phyloP scores from a whole-genome alignment of 257 asterid genomes.

The Solanum chaucha region DNA sequence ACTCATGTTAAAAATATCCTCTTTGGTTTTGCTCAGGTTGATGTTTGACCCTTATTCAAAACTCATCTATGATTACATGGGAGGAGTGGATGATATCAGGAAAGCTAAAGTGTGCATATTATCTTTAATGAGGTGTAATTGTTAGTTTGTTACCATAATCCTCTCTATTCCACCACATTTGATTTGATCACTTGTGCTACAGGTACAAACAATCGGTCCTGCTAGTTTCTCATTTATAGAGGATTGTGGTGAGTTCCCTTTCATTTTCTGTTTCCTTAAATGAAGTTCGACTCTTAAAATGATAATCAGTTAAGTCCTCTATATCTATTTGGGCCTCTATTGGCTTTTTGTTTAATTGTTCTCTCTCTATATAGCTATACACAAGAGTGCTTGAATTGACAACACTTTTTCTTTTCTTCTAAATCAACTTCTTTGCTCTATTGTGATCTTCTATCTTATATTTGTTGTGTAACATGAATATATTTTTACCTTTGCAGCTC shows the following conservation, averaged over 20 bases:
- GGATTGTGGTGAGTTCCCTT: constrained; percentile 20
- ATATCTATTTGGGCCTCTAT: not conserved
- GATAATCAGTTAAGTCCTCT: not conserved
- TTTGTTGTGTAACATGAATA: not conserved
- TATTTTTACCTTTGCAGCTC: constrained; percentile 13
- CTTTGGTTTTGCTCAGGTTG: constrained; percentile 12
- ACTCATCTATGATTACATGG: constrained; percentile 17
- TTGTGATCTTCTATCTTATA: not conserved
- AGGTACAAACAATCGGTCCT: constrained; percentile 16
- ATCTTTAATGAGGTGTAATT: not conserved
- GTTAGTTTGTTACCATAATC: not conserved
- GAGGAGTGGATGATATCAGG: constrained; percentile 26
- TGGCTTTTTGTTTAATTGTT: not conserved
- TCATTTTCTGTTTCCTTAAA: not conserved
- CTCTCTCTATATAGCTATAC: not conserved
- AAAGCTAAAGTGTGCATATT: constrained; percentile 23
- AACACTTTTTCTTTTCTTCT: not conserved
- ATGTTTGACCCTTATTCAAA: constrained; percentile 26
- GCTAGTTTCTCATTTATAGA: constrained; percentile 16
- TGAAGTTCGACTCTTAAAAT: not conserved
- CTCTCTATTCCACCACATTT: not conserved
- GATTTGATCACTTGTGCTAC: not conserved
- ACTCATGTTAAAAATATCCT: not conserved
- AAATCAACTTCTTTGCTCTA: not conserved
- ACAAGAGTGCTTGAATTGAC: not conserved